These are phyloP conservation scores for Aspergillus uvarum DNA, from an alignment of 2,329 filamentous ascomycete species.

Conservation along the genomic window DNA sequence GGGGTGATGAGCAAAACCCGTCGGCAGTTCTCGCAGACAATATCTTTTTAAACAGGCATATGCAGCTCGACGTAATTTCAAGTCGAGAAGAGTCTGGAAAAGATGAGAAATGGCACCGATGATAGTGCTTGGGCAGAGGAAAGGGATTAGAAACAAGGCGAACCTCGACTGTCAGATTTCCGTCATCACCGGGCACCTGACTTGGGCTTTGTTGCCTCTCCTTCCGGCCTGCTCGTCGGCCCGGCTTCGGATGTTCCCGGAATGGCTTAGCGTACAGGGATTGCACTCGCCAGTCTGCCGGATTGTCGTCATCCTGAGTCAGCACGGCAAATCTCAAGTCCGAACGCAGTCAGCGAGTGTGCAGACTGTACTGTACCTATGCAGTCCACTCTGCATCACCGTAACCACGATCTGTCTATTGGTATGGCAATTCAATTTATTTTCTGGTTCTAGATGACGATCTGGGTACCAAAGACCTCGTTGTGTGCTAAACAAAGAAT, in stretches of 20 bases:
- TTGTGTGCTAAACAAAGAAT: no score
- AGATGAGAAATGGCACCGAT: conserved; percentile 15
- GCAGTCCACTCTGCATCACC: no score
- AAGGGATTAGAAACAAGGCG: conserved; percentile 10
- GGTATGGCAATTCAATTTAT: no score
- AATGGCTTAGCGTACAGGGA: conserved; percentile 8
- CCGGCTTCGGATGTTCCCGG: conserved; percentile 9
- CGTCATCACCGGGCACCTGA: conserved; percentile 25
- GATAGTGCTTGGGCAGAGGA: conserved; percentile 15
- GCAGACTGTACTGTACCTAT: no score
- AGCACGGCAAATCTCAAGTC: background rate
- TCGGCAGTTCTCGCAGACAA: conserved; percentile 2
- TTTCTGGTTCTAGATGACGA: no score
- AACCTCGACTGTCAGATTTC: conserved; percentile 22
- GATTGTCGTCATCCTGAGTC: background rate
- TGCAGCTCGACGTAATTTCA: background rate
- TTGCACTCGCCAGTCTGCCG: background rate
- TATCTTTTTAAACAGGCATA: background rate
- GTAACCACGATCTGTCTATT: no score
- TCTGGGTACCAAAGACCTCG: no score
- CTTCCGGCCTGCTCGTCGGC: conserved; percentile 13
- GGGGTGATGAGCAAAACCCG: conserved; percentile 13
- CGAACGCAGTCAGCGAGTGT: no score
- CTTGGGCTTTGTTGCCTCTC: conserved; percentile 10
- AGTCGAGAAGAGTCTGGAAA: conserved; percentile 5